Evolutionary conservation across 2,329 filamentous ascomycete genomes (phyloP), one percentile per base, ranked within the genome.

Genomic region (Neopestalotiopsis clavispora): DNA sequence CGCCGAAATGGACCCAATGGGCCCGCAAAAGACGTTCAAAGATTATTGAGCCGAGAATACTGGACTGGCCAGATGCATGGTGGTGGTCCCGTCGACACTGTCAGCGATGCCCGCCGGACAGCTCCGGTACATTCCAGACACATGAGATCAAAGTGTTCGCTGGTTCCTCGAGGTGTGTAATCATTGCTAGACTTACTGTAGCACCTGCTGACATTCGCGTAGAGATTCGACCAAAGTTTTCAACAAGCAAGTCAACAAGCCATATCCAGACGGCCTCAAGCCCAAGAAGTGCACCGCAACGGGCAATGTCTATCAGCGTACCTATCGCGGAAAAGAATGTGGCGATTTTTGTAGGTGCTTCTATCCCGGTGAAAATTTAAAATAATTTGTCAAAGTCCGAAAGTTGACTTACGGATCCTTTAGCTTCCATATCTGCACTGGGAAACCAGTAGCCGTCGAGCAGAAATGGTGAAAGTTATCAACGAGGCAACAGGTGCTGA

Each of bases 381-480:
- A n/a, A n/a, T n/a, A n/a, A n/a, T n/a, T n/a, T n/a, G n/a, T n/a
- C n/a, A n/a, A n/a, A 40, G 69, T 70, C 17, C 4, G 32, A 6
- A 10, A 20, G 14, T 6, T 34, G n/a, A 34, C n/a, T 52, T 20
- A 52, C 6, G 2, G 7, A 13, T 17, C 6, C 60, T n/a, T 13
- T 7, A 76, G 75, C 67, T 77, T 66, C 75, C 75, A 17, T 75
- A 75, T 60, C 67, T 77, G 6, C 75, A 76, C 49, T 76, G 75
- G 75, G 75, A 76, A 66, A 75, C 72, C 20, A 69, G 75, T 34
- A 68, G 66, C n/a, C 68, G 69, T 14, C 62, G 66, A 13, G 62
- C 65, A 1, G 64, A 67, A 49, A 71, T 71, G 69, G 64, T 66
- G 4, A 61, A 68, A 32, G 71, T 72, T 6, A 70, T 73, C 17